Base-by-base conservation (phyloP, 1,139 yeast genomes). In the Kodamaea suecica region DNA sequence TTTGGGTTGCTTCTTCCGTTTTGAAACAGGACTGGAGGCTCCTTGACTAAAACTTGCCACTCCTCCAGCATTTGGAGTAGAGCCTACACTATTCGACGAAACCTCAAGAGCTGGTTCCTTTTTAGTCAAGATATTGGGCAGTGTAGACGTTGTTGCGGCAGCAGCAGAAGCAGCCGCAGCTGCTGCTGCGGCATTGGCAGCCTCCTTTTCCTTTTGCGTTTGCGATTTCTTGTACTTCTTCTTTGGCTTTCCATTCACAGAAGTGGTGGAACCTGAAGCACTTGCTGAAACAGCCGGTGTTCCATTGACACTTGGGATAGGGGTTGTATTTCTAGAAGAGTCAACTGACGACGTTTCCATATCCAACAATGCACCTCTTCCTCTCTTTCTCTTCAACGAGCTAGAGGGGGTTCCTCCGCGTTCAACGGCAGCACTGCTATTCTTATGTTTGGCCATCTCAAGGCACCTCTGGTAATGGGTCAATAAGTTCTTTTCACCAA, bases 381-480 rank as follows among this genome's bases (percentile, higher is more conserved):
- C 62, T 36, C 70, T 53, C 43, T 66, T 62, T 33, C 66, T 59
- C 39, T 61, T 65, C 12, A 27, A 17, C 4, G 23, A 16, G 26
- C 6, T 23, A 54, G 47, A 5, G 47, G 41, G 21, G 27, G 27
- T 17, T 27, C 25, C 24, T 5, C 33, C 34, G 4, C 26, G 23
- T 3, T 27, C 29, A 4, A 33, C 23, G 12, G 36, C 9, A 14
- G 36, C 33, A 11, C 42, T 34, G 29, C 35, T 42, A 14, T 36
- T 39, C 38, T 63, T 65, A 25, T 62, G 67, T 48, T 73, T 76
- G 28, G 29, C 28, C 70, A 66, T 64, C 38, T 67, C 75, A 4
- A 63, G 45, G 53, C 86, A 80, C 57, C 52, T 52, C 23, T 48
- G 45, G 39, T 74, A 66, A 57, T 80, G 86, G 11, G 58, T 53